Conservation (phyloP, 306 rosid species). For the Lablab purpureus region DNA sequence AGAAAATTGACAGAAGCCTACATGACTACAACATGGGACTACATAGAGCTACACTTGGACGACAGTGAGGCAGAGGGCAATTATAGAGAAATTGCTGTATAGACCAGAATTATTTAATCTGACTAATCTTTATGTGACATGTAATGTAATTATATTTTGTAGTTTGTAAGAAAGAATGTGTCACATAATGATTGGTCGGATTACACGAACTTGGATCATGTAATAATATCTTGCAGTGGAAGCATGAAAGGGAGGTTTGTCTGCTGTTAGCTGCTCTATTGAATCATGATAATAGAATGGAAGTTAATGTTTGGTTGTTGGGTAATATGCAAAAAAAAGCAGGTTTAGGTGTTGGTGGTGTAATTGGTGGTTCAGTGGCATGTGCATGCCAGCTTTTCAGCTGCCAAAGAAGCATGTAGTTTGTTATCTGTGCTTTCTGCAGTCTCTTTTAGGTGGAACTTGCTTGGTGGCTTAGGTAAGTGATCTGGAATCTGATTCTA, state of each 20-base stretch:
- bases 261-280: slow-evolving; percentile 9
- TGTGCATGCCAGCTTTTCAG: slow-evolving; percentile 39
- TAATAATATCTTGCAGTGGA: background rate
- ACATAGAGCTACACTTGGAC: slow-evolving; percentile 13
- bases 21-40: background rate
- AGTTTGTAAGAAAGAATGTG: background rate
- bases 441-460: slow-evolving; percentile 29
- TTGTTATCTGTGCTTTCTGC: slow-evolving; percentile 41
- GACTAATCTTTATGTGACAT: background rate
- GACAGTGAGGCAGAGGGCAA: background rate
- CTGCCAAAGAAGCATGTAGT: slow-evolving; percentile 39
- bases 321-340: slow-evolving; percentile 3
- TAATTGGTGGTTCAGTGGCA: slow-evolving; percentile 20
- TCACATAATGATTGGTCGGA: background rate
- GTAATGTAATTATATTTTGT: background rate
- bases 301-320: background rate
- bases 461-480: slow-evolving; percentile 44
- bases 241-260: background rate
- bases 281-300: slow-evolving; percentile 13
- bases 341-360: slow-evolving; percentile 27
- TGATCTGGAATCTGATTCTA: slow-evolving; percentile 51
- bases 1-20: background rate
- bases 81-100: background rate
- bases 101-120: background rate
- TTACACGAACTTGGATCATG: background rate